These are phyloP conservation scores for Calonectria naviculata DNA, from an alignment of 2,329 filamentous ascomycete species.

Conservation along the genomic window DNA sequence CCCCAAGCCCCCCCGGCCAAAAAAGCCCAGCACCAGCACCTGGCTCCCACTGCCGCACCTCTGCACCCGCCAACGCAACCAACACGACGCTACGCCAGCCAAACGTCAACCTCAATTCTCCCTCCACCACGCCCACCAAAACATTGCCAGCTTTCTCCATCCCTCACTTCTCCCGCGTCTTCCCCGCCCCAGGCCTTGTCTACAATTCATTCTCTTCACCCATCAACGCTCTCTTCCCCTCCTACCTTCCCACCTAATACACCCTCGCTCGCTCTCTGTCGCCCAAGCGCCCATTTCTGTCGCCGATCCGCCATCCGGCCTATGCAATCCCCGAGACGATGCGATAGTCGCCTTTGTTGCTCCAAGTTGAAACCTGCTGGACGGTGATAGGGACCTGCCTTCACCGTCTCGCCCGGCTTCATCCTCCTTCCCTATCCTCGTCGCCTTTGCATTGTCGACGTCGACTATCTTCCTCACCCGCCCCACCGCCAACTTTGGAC, in stretches of 20 bases:
- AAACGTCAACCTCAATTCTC: conserved; percentile 32
- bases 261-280: conserved; percentile 20
- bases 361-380: conserved; percentile 36
- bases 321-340: conserved; percentile 39
- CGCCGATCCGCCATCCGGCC: conserved; percentile 25
- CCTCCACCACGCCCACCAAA: conserved; percentile 15
- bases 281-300: conserved; percentile 24
- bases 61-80: conserved; percentile 10
- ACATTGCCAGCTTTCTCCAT: conserved; percentile 22
- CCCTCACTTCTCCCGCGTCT: conserved; percentile 14
- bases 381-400: conserved; percentile 38
- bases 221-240: background rate
- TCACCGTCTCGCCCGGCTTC: conserved; percentile 32
- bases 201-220: background rate
- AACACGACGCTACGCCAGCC: conserved; percentile 25
- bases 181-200: background rate
- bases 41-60: background rate
- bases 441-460: background rate
- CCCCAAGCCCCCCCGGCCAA: conserved; percentile 15
- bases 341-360: conserved; percentile 37
- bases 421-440: background rate
- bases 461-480: background rate
- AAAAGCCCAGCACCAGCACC: conserved; percentile 26
- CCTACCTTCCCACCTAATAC: background rate
- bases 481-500: conserved; percentile 20